Base-by-base conservation (phyloP, 108 stramenopile species). In the Ochromonas danica region DNA sequence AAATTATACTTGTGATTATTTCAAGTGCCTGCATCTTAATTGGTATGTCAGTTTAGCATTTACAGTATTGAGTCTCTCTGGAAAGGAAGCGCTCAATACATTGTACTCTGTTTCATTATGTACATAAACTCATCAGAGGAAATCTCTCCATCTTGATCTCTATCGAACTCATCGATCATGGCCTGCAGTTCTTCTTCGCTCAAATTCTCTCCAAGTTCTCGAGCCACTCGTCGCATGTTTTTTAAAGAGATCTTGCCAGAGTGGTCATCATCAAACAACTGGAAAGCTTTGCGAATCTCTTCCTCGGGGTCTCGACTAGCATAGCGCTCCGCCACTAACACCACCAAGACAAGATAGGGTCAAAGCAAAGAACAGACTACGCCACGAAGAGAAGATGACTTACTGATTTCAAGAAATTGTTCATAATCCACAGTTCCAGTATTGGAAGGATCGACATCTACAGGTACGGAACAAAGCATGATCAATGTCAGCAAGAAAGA, bases 61-160 rank as follows among this genome's bases (percentile, higher is more conserved):
- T n/a, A n/a, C n/a, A n/a, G n/a, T n/a, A n/a, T n/a, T n/a, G n/a
- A n/a, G n/a, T n/a, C n/a, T n/a, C n/a, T n/a, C n/a, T n/a, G n/a
- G n/a, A n/a, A n/a, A n/a, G n/a, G n/a, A n/a, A n/a, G n/a, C n/a
- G n/a, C 2, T 83, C 39, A 86, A 71, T 85, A 86, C 35, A 85
- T 71, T 10, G 74, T 82, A 0, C 78, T 87, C 86, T 93, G 92
- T 84, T 93, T 92, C 93, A 94, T 94, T 65, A 94, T 93, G 35
- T 89, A 83, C 61, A 93, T 77, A 80, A 94, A 94, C 45, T 94
- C 93, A 43, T 94, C 93, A 62, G 89, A 83, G 57, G 82, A 90
- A 85, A 91, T 88, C 33, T 86, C 71, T 41, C 90, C 90, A 75
- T 90, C 90, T 6, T 85, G 83, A 77, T 90, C 90, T 42, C 89